Percentiles rank a stretch among this genome's conserved stretches.
These are phyloP conservation scores for Scleroderma bovista DNA, from an alignment of 768 basidiomycete species.

Conservation along the genomic window DNA sequence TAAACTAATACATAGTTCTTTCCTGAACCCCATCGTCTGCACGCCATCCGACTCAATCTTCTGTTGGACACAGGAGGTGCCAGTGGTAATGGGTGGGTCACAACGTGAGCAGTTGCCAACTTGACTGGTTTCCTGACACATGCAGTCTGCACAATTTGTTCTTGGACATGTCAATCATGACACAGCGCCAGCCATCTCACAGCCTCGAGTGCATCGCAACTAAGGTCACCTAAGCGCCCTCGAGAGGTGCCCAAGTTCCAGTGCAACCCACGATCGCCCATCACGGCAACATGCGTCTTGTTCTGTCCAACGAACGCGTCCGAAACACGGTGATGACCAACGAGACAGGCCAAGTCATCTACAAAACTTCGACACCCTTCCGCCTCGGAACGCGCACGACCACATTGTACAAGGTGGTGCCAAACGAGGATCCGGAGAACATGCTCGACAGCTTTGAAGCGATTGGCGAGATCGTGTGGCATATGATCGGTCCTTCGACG, in stretches of 20 bases:
- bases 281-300: conserved; percentile 18
- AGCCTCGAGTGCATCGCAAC: not conserved
- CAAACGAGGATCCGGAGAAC: conserved; percentile 15
- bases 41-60: too few relatives aligned
- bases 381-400: conserved; percentile 12
- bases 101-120: too few relatives aligned
- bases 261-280: too few relatives aligned
- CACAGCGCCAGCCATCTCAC: not conserved
- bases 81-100: too few relatives aligned
- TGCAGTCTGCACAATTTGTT: too few relatives aligned
- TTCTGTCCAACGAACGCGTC: conserved; percentile 15
- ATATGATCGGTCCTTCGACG: conserved; percentile 21
- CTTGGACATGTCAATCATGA: too few relatives aligned
- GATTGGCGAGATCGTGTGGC: conserved; percentile 34
- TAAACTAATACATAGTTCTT: too few relatives aligned
- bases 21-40: too few relatives aligned
- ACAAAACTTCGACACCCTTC: conserved; percentile 24
- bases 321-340: conserved; percentile 21
- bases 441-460: conserved; percentile 25
- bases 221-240: not conserved
- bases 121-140: not conserved
- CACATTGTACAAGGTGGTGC: conserved; percentile 20
- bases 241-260: not conserved
- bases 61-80: too few relatives aligned
- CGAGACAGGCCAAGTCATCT: conserved; percentile 22